These are phyloP conservation scores for Diutina mesorugosa DNA, from an alignment of 1,139 yeast species.

Conservation along the genomic window DNA sequence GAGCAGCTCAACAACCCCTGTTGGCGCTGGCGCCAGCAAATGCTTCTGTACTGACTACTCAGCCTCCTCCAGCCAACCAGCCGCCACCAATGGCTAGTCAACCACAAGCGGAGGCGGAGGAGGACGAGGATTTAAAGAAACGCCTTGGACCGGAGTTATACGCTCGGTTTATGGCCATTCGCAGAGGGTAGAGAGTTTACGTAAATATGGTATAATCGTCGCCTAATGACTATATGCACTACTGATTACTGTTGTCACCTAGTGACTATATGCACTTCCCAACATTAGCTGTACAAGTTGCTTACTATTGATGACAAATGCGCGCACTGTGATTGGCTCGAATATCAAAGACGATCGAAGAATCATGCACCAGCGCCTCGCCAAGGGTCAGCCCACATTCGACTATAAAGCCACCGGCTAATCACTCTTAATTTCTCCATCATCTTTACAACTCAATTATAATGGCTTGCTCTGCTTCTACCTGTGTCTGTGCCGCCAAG, in stretches of 20 bases:
- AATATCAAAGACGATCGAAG: neutral
- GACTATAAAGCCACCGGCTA: neutral
- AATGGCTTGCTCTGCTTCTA: conserved; percentile 32
- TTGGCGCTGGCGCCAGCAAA: neutral
- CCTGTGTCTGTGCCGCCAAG: conserved; percentile 35
- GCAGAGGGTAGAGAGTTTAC: neutral
- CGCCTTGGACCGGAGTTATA: neutral
- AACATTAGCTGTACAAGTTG: neutral
- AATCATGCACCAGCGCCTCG: neutral
- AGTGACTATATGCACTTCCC: neutral
- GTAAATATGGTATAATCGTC: neutral
- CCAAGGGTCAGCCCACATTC: neutral
- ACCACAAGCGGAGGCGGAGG: neutral
- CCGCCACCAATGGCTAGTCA: neutral
- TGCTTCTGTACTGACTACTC: neutral
- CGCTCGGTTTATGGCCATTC: neutral
- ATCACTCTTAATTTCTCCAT: neutral
- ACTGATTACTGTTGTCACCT: too few species aligned
- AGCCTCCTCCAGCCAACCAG: neutral
- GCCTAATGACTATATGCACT: neutral
- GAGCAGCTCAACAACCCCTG: neutral
- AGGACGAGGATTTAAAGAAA: neutral
- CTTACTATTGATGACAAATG: neutral
- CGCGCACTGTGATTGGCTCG: neutral
- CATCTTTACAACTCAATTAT: neutral